A percentile compares a stretch with the other conserved stretches of the same genome.
These are phyloP conservation scores for Smallanthus sonchifolius DNA, from an alignment of 129 eudicot genomes.

Conservation along the genomic window DNA sequence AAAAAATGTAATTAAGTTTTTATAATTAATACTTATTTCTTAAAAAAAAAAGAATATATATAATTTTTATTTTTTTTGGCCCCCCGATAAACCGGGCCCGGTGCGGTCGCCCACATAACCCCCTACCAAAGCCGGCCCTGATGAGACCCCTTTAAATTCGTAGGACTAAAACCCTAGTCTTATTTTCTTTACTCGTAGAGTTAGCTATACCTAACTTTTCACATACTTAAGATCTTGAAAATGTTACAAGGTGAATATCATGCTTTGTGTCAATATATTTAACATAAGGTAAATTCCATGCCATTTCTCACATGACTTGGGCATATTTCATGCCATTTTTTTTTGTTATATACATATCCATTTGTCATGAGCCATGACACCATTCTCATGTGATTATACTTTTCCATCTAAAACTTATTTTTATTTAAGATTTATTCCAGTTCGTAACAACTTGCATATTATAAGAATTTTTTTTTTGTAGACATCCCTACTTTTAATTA, in stretches of 20 bases:
- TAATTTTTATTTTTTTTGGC: too few species aligned
- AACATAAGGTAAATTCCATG: constrained; percentile 22
- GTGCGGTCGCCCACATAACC: too few species aligned
- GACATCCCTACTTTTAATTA: neutral
- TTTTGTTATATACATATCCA: constrained; percentile 2
- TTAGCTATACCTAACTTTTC: neutral
- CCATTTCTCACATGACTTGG: neutral
- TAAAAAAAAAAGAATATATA: too few species aligned
- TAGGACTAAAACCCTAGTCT: neutral
- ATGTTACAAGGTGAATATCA: constrained; percentile 4
- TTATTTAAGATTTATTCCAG: neutral
- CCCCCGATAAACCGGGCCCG: too few species aligned
- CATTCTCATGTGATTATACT: constrained; percentile 1
- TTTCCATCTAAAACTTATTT: neutral
- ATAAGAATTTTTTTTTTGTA: neutral
- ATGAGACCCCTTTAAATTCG: too few species aligned
- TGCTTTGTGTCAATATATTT: constrained; percentile 10
- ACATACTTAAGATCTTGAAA: neutral
- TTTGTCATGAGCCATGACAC: constrained; percentile 1
- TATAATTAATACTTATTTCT: too few species aligned
- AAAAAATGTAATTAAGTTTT: too few species aligned
- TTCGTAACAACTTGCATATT: neutral
- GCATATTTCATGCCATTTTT: constrained; percentile 24
- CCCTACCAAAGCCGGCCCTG: too few species aligned
- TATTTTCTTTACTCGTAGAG: neutral